Conservation (phyloP, 1,139 yeast species). For the Suhomyces guaymorum region DNA sequence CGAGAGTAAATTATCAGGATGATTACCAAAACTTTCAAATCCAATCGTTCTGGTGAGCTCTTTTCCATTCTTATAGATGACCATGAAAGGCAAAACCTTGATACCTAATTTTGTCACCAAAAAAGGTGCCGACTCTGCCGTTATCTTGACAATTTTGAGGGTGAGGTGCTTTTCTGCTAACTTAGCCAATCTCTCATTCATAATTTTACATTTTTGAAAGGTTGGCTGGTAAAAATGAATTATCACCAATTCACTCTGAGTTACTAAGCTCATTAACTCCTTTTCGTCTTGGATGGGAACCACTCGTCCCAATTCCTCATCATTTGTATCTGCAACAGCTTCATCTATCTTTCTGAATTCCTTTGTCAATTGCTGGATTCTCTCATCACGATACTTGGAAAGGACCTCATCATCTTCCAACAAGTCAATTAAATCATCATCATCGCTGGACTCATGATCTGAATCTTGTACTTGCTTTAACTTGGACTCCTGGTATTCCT, state of each 20-base stretch:
- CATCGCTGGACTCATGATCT: constrained; percentile 34
- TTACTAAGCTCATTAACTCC: constrained; percentile 53
- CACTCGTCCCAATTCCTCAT: constrained; percentile 45
- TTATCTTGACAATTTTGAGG: constrained; percentile 56
- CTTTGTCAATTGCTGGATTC: constrained; percentile 49
- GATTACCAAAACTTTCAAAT: constrained; percentile 57
- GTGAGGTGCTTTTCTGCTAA: constrained; percentile 58
- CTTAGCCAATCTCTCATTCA: constrained; percentile 52
- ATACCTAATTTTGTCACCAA: constrained; percentile 61
- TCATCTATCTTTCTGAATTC: constrained; percentile 44
- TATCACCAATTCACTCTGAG: constrained; percentile 45
- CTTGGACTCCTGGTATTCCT: constrained; percentile 43
- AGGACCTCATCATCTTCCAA: constrained; percentile 35
- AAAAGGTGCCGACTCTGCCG: constrained; percentile 71
- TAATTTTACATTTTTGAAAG: constrained; percentile 58
- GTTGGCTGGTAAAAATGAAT: constrained; percentile 67
- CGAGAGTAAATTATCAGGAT: constrained; percentile 31
- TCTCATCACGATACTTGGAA: constrained; percentile 46
- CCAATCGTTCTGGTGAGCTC: constrained; percentile 66
- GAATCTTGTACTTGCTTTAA: constrained; percentile 27
- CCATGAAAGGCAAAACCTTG: constrained; percentile 70
- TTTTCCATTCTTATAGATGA: constrained; percentile 60
- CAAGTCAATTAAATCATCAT: constrained; percentile 25
- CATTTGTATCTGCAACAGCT: constrained; percentile 28
- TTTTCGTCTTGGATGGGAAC: constrained; percentile 50